Base-by-base conservation (phyloP, 192 early-diverging fungal genomes). In the Mortierella alpina region DNA sequence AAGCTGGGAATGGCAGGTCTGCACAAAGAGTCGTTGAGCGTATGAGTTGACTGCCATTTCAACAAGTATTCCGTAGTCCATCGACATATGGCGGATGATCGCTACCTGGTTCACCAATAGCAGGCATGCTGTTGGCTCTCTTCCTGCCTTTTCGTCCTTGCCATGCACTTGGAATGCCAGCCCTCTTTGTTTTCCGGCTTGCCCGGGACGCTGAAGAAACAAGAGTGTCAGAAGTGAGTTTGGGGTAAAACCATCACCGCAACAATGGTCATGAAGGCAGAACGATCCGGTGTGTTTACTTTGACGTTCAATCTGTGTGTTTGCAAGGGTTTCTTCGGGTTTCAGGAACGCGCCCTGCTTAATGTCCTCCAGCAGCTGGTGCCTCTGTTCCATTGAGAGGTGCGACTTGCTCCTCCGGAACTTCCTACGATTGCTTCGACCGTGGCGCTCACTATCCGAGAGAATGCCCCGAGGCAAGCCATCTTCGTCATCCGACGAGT, bases 101-200 rank as follows among this genome's bases (percentile, higher is more conserved):
- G n/a, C 59, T 72, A 80, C 77, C 70, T 72, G 70, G 66, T 40
- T 72, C 65, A 47, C 77, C 70, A 40, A 80, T 59, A 17, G 69
- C 23, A 17, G 77, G 77, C 77, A 80, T 71, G 39, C 69, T 72
- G 66, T 80, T 80, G 7, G 77, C 77, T 68, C 77, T 67, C 49
- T 64, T 80, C 46, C 77, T 72, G 20, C 77, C 77, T 46, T 72
- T 80, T 15, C 52, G 41, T 63, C 77, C 77, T 15, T 61, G 61
- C 64, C 59, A 80, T 22, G 18, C 77, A 45, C 22, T 63, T 14
- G 77, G 70, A 46, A 80, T 72, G 15, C 77, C 77, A 14, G 70
- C 65, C 15, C 77, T 60, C 45, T 80, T 80, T 48, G 63, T 80
- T 52, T 44, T 80, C 12, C 66, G 56, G 9, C 49, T 22, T 5